Evolutionary conservation across 2,329 filamentous ascomycete species (phyloP).

Genomic region (Coniochaeta prunicola): DNA sequence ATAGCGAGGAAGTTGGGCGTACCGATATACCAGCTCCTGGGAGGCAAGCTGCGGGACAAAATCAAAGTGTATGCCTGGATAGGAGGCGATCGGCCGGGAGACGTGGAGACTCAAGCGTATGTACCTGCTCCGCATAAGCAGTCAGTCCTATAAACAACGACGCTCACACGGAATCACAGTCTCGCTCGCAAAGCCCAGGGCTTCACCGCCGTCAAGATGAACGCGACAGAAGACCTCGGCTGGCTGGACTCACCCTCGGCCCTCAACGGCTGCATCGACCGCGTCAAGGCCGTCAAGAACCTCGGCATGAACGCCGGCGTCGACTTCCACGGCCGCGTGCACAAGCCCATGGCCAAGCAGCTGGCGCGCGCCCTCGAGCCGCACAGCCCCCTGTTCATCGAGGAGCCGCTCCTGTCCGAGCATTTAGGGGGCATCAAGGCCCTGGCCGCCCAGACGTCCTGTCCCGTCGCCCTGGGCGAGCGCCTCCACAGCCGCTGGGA

Average conservation of each 20-base stretch:
- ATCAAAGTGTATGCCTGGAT: slow-evolving; percentile 63
- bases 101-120: slow-evolving; percentile 49
- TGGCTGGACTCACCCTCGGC: slow-evolving; percentile 58
- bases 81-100: slow-evolving; percentile 57
- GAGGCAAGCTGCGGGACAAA: slow-evolving; percentile 57
- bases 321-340: slow-evolving; percentile 63
- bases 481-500: slow-evolving; percentile 59
- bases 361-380: slow-evolving; percentile 56
- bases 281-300: slow-evolving; percentile 55
- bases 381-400: slow-evolving; percentile 55
- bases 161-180: slow-evolving; percentile 17
- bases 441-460: slow-evolving; percentile 44
- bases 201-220: slow-evolving; percentile 58
- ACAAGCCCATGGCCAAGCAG: slow-evolving; percentile 64
- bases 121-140: slow-evolving; percentile 7
- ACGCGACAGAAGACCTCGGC: slow-evolving; percentile 58
- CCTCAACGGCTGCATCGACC: slow-evolving; percentile 49
- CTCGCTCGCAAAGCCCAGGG: slow-evolving; percentile 45
- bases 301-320: slow-evolving; percentile 58
- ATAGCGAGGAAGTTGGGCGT: slow-evolving; percentile 30
- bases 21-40: slow-evolving; percentile 57
- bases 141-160: not conserved
- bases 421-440: slow-evolving; percentile 52
- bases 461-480: slow-evolving; percentile 58
- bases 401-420: slow-evolving; percentile 58